These are phyloP conservation scores for Mrakia gelida DNA, from an alignment of 768 basidiomycete genomes.

Conservation along the genomic window DNA sequence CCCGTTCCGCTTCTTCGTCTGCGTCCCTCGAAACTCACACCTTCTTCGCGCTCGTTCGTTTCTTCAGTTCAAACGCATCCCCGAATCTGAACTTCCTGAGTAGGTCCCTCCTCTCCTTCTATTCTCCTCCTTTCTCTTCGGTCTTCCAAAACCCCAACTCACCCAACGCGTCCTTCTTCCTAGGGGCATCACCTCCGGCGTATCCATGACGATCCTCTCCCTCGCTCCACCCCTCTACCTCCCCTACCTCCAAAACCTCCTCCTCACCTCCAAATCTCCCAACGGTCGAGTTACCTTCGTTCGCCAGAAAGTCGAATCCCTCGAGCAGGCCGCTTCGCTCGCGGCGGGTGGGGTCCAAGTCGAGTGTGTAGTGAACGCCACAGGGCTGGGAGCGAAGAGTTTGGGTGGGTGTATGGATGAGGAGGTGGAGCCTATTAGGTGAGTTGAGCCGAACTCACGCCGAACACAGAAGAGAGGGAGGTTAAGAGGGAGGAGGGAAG, in stretches of 20 bases:
- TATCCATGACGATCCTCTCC: constrained; percentile 20
- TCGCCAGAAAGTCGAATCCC: not conserved
- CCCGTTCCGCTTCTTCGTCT: not conserved
- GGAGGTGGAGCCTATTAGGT: constrained; percentile 26
- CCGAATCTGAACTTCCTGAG: constrained; percentile 9
- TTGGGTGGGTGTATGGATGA: constrained; percentile 23
- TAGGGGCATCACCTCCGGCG: constrained; percentile 14
- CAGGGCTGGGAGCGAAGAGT: constrained; percentile 25
- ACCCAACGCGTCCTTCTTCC: not conserved
- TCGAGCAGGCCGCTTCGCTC: constrained; percentile 10
- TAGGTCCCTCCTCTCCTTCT: not conserved
- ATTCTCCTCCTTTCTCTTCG: not conserved
- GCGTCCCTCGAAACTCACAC: not conserved
- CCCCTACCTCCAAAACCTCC: constrained; percentile 1
- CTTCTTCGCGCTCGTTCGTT: not conserved
- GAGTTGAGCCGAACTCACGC: not conserved
- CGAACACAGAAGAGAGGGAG: not conserved
- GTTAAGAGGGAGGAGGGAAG: not conserved
- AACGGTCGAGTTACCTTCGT: constrained; percentile 1
- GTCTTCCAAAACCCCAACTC: not conserved
- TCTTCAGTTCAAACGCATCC: constrained; percentile 4
- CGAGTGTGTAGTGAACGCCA: constrained; percentile 8
- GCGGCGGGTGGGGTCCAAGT: not conserved
- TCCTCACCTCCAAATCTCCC: not conserved
- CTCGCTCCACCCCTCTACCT: constrained; percentile 18